phyloP scores from a whole-genome alignment of 768 basidiomycete genomes.

The Mycena kentingensis region DNA sequence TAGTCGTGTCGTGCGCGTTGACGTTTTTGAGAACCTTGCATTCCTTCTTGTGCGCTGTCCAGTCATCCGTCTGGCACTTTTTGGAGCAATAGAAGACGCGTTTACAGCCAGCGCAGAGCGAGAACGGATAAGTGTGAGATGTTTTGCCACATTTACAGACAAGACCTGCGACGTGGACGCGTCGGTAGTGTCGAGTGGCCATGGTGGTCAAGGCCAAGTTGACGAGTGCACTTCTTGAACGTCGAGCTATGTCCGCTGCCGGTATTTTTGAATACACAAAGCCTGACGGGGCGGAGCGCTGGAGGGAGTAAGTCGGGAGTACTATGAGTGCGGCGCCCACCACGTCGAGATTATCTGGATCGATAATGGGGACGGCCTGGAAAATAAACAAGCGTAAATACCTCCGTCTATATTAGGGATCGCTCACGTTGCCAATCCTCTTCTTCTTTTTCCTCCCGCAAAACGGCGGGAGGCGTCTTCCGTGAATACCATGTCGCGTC shows the following conservation, averaged over 20 bases:
- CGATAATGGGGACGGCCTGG: background rate
- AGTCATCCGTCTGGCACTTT: background rate
- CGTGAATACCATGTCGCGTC: slow-evolving; percentile 26
- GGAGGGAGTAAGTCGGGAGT: no score
- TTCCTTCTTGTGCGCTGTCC: background rate
- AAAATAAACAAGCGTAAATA: slow-evolving; percentile 5
- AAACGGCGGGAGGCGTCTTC: slow-evolving; percentile 13
- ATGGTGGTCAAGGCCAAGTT: no score
- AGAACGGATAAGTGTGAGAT: background rate
- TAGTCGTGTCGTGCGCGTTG: slow-evolving; percentile 1
- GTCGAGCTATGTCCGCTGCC: no score
- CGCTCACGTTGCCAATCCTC: slow-evolving; percentile 4
- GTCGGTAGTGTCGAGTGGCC: background rate
- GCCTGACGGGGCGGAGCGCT: no score
- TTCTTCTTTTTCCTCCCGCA: slow-evolving; percentile 20
- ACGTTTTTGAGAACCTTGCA: background rate
- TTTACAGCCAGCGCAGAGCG: background rate
- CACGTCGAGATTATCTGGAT: slow-evolving; percentile 5
- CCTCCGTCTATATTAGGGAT: background rate
- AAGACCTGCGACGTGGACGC: background rate
- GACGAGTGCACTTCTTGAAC: no score
- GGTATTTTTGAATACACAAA: no score
- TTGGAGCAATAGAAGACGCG: background rate
- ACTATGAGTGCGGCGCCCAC: no score
- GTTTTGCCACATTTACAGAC: background rate